Conservation (phyloP, 352 stramenopile genomes). For the Blastocystis sp. region DNA sequence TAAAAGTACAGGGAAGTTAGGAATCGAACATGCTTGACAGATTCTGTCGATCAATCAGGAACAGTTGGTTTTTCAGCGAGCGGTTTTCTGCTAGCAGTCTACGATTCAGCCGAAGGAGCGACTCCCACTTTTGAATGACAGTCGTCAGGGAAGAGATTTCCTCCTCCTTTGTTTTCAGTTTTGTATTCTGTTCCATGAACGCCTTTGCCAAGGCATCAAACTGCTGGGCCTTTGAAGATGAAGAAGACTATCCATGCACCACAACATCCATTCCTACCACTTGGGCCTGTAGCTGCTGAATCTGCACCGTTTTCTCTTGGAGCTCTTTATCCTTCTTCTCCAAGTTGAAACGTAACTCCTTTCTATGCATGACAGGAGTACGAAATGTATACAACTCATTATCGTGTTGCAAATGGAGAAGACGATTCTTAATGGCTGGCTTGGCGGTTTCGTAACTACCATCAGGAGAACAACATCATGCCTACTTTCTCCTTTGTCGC, state of each 20-base stretch:
- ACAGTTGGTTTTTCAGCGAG: conserved; percentile 26
- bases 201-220: conserved; percentile 27
- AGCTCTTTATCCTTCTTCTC: conserved; percentile 42
- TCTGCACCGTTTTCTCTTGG: background rate
- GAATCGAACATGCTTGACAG: background rate
- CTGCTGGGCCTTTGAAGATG: background rate
- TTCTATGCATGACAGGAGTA: background rate
- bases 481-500: background rate
- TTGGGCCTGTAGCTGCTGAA: conserved; percentile 5
- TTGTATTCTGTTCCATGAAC: conserved; percentile 47
- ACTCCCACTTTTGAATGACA: conserved; percentile 25
- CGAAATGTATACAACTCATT: background rate
- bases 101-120: background rate
- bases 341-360: background rate
- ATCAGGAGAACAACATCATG: background rate
- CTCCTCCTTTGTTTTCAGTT: conserved; percentile 44
- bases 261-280: background rate
- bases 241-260: background rate
- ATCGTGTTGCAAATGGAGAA: conserved; percentile 10
- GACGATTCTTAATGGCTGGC: background rate
- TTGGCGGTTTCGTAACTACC: background rate
- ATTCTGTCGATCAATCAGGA: conserved; percentile 19
- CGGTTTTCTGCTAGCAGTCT: conserved; percentile 21
- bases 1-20: conserved; percentile 6
- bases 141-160: conserved; percentile 17